phyloP scores from a whole-genome alignment of 2,329 filamentous ascomycete species.

The Fusarium sp. region DNA sequence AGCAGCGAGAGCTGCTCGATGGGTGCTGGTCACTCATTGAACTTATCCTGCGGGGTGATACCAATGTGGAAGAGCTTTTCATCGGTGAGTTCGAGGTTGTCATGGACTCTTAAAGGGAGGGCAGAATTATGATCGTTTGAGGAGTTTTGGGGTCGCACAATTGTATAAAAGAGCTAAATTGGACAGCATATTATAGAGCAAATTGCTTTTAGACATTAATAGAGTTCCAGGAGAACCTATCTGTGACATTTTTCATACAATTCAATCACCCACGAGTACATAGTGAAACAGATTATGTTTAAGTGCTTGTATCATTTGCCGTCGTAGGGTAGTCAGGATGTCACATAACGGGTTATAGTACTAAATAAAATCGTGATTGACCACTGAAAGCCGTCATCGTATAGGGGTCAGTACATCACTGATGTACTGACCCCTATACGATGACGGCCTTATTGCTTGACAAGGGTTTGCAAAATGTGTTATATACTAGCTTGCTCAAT shows the following conservation, averaged over 20 bases:
- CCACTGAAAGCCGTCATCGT: conserved; percentile 42
- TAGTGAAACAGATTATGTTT: not conserved
- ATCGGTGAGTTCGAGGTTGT: not conserved
- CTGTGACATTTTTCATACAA: not conserved
- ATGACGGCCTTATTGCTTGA: conserved; percentile 39
- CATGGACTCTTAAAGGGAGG: not conserved
- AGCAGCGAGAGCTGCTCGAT: conserved; percentile 20
- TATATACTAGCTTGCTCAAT: not conserved
- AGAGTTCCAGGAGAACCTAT: not conserved
- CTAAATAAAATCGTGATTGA: not conserved
- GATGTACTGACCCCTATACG: conserved; percentile 47
- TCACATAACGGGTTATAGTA: rapidly evolving
- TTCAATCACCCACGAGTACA: not conserved
- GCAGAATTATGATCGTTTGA: no score
- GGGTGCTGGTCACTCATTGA: conserved; percentile 14
- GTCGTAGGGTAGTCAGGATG: not conserved
- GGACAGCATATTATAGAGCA: no score
- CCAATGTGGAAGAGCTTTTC: not conserved
- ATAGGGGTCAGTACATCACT: conserved; percentile 48
- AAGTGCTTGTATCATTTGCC: no score
- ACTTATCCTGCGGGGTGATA: not conserved
- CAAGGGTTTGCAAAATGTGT: not conserved
- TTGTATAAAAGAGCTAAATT: no score
- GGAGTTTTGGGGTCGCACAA: no score
- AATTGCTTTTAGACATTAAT: not conserved